These are phyloP conservation scores for Carex sylvatica DNA, from an alignment of 202 grass and related monocot species.

Conservation along the genomic window DNA sequence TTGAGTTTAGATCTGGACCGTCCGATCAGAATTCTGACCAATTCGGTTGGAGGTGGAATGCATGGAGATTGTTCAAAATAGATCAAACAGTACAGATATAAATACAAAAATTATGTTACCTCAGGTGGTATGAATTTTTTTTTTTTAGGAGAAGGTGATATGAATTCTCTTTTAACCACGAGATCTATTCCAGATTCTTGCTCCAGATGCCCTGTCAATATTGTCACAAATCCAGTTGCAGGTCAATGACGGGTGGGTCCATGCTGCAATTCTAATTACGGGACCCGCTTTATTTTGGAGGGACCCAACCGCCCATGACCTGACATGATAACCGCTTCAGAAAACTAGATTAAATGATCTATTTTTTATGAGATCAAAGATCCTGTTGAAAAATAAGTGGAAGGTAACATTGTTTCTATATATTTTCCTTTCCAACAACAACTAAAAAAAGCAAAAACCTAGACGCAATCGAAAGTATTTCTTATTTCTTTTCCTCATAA, in stretches of 20 bases:
- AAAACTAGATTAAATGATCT: not conserved
- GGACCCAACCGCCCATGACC: not conserved
- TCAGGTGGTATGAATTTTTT: too few species aligned
- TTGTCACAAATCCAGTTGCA: not conserved
- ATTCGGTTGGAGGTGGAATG: too few species aligned
- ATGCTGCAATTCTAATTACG: not conserved
- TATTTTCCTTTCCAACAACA: not conserved
- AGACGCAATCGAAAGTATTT: not conserved
- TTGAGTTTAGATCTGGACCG: too few species aligned
- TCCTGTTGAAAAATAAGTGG: not conserved
- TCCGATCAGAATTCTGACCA: too few species aligned
- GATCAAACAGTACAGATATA: too few species aligned
- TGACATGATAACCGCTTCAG: not conserved
- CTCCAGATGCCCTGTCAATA: not conserved
- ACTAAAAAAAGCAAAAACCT: not conserved
- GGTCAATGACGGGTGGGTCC: not conserved
- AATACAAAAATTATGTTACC: too few species aligned
- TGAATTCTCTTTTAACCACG: too few species aligned
- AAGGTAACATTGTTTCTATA: not conserved
- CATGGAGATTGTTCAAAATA: too few species aligned
- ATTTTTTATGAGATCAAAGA: not conserved
- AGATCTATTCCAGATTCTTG: not conserved
- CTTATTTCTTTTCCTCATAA: not conserved
- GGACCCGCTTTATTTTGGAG: not conserved
- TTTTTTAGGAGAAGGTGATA: too few species aligned